Evolutionary conservation across 2,329 filamentous ascomycete species (phyloP).

Genomic region (Trichoderma sp.): DNA sequence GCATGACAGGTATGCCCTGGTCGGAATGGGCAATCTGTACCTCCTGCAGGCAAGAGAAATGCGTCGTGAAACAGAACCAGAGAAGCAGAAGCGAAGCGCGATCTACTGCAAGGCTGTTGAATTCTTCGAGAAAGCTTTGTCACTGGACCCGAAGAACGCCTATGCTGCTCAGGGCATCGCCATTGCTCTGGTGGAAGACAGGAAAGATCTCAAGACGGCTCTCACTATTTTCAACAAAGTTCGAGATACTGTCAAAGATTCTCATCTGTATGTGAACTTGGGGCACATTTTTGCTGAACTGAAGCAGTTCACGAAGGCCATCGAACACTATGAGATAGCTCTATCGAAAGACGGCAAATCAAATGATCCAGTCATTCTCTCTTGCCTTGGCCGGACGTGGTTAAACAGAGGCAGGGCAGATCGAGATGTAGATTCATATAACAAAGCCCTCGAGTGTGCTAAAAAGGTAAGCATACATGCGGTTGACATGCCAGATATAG

Average conservation of each 20-base stretch:
- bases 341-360: constrained; percentile 73
- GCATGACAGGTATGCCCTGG: constrained; percentile 94
- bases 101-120: constrained; percentile 91
- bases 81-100: constrained; percentile 86
- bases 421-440: constrained; percentile 59
- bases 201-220: constrained; percentile 80
- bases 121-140: constrained; percentile 96
- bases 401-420: constrained; percentile 72
- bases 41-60: constrained; percentile 88
- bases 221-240: constrained; percentile 88
- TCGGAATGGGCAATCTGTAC: constrained; percentile 95
- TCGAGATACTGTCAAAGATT: constrained; percentile 84
- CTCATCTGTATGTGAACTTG: constrained; percentile 87
- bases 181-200: constrained; percentile 91
- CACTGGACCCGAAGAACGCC: constrained; percentile 92
- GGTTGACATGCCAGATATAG: neutral
- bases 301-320: constrained; percentile 85
- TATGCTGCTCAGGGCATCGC: constrained; percentile 95
- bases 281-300: constrained; percentile 91
- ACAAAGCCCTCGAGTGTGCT: constrained; percentile 60
- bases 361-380: constrained; percentile 76
- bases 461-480: constrained; percentile 55
- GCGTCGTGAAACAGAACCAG: constrained; percentile 83
- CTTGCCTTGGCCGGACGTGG: constrained; percentile 87
- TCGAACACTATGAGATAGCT: constrained; percentile 91